These are phyloP conservation scores for Fusarium proliferatum DNA, from an alignment of 2,329 filamentous ascomycete species.

Conservation along the genomic window DNA sequence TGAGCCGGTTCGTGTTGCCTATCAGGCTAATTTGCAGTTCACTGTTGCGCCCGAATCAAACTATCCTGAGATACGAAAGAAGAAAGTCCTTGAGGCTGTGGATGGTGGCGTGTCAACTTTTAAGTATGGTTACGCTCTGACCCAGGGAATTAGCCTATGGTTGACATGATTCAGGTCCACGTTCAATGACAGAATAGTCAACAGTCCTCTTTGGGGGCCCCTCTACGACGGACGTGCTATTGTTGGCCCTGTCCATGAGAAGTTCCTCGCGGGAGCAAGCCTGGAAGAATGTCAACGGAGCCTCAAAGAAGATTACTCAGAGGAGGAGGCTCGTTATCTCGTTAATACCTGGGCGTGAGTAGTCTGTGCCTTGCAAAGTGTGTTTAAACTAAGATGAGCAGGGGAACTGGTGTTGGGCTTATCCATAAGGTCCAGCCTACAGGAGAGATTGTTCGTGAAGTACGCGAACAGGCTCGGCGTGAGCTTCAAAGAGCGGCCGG, in stretches of 20 bases:
- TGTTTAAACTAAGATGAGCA: constrained; percentile 29
- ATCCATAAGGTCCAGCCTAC: constrained; percentile 56
- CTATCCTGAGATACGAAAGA: constrained; percentile 55
- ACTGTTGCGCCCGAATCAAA: constrained; percentile 56
- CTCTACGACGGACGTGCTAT: constrained; percentile 60
- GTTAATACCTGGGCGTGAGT: constrained; percentile 54
- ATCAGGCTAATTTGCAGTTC: constrained; percentile 52
- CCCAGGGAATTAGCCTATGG: background rate
- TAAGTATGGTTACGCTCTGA: constrained; percentile 51
- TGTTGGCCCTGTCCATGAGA: constrained; percentile 53
- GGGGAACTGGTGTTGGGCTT: constrained; percentile 58
- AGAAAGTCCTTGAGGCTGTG: constrained; percentile 53
- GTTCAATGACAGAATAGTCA: constrained; percentile 57
- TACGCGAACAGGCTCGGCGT: constrained; percentile 52
- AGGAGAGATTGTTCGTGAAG: constrained; percentile 57
- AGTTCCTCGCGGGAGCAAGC: constrained; percentile 53
- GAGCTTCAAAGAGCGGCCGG: constrained; percentile 48
- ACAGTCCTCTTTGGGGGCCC: constrained; percentile 53
- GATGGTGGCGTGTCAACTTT: constrained; percentile 59
- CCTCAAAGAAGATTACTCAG: constrained; percentile 52
- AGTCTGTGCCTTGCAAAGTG: background rate
- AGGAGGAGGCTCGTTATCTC: constrained; percentile 49
- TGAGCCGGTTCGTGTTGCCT: background rate
- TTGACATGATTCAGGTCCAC: constrained; percentile 46
- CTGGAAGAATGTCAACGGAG: constrained; percentile 56